These are phyloP conservation scores for Exophiala dermatitidis DNA, from an alignment of 2,329 filamentous ascomycete species.

Conservation along the genomic window DNA sequence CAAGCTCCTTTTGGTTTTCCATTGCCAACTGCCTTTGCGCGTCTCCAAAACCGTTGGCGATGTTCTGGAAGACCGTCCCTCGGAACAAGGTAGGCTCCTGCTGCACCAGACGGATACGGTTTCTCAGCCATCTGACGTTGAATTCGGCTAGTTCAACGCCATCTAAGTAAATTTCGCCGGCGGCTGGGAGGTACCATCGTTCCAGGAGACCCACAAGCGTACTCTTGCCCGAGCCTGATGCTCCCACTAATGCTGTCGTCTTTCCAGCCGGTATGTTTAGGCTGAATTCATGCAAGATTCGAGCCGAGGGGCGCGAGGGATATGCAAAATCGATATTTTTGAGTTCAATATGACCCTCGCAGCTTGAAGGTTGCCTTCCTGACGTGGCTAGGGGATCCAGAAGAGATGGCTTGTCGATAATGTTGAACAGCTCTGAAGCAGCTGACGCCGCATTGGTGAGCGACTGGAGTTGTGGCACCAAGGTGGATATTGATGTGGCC, in stretches of 20 bases:
- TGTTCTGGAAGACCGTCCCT: conserved; percentile 56
- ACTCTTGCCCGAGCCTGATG: conserved; percentile 41
- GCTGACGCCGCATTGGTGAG: conserved; percentile 40
- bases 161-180: conserved; percentile 49
- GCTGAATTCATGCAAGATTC: conserved; percentile 33
- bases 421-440: conserved; percentile 60
- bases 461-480: conserved; percentile 35
- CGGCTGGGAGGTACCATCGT: conserved; percentile 36
- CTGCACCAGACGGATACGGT: conserved; percentile 56
- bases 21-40: conserved; percentile 30
- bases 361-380: conserved; percentile 52
- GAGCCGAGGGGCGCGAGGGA: conserved; percentile 42
- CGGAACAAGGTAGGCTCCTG: conserved; percentile 64
- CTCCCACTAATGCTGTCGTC: conserved; percentile 39
- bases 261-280: conserved; percentile 33
- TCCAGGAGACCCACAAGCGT: conserved; percentile 40
- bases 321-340: conserved; percentile 63
- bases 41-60: conserved; percentile 49
- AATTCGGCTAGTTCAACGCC: conserved; percentile 49
- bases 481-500: conserved; percentile 17
- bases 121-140: conserved; percentile 54
- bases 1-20: conserved; percentile 23
- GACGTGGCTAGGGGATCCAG: conserved; percentile 65
- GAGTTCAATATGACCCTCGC: conserved; percentile 51
- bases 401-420: conserved; percentile 80